Conservation (phyloP, 306 rosid species). For the Quercus suber region DNA sequence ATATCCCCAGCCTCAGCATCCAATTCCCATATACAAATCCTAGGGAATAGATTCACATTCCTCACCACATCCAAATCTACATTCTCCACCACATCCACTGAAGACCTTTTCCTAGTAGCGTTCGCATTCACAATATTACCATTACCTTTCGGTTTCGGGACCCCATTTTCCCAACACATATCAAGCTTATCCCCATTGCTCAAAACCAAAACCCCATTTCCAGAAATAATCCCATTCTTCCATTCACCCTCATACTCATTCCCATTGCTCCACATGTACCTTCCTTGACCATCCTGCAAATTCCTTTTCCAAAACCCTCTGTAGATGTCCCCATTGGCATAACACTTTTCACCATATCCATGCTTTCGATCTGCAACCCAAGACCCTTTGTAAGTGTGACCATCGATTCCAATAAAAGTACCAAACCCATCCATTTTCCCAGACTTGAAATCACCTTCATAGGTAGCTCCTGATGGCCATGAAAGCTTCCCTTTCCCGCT, state of each 20-base stretch:
- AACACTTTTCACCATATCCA: slow-evolving; percentile 37
- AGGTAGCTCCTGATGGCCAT: slow-evolving; percentile 53
- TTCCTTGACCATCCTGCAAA: slow-evolving; percentile 46
- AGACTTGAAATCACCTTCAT: slow-evolving; percentile 39
- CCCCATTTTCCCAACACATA: slow-evolving; percentile 49
- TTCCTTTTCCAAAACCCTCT: slow-evolving; percentile 48
- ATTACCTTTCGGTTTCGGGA: slow-evolving; percentile 15
- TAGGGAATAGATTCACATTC: slow-evolving; percentile 35
- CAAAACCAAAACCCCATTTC: slow-evolving; percentile 42
- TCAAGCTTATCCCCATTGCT: slow-evolving; percentile 39
- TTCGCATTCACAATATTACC: slow-evolving; percentile 32
- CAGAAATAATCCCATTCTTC: slow-evolving; percentile 36
- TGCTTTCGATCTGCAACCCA: slow-evolving; percentile 42
- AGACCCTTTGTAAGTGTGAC: slow-evolving; percentile 33
- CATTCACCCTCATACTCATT: slow-evolving; percentile 48
- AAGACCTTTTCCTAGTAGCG: slow-evolving; percentile 26
- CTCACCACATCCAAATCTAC: slow-evolving; percentile 25
- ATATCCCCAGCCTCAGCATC: slow-evolving; percentile 60
- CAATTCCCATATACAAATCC: slow-evolving; percentile 57
- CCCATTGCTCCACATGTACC: slow-evolving; percentile 50
- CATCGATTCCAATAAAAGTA: slow-evolving; percentile 35
- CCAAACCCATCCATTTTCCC: slow-evolving; percentile 41
- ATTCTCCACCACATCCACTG: slow-evolving; percentile 20
- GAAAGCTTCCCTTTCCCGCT: slow-evolving; percentile 40
- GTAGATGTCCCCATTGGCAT: slow-evolving; percentile 46